Percentiles rank a stretch among this genome's conserved stretches.
These are phyloP conservation scores for Umbelopsis isabellina DNA, from an alignment of 192 early-diverging fungal genomes.

Conservation along the genomic window DNA sequence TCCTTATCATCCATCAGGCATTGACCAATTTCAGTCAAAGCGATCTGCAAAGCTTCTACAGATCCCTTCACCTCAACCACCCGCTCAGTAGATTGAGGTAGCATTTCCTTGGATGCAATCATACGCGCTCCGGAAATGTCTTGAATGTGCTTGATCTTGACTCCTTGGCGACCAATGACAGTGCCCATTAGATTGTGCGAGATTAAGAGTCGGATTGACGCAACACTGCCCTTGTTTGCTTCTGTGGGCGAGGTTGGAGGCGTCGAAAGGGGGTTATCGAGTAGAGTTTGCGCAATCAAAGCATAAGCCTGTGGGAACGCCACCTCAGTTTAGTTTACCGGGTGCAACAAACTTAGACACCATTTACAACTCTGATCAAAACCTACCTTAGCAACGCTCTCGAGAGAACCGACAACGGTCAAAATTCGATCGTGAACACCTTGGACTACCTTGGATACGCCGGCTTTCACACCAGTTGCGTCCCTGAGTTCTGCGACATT, in stretches of 20 bases:
- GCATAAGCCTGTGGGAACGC: conserved; percentile 71
- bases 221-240: conserved; percentile 47
- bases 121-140: conserved; percentile 85
- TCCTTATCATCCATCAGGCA: conserved; percentile 86
- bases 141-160: conserved; percentile 96
- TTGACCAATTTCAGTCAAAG: conserved; percentile 84
- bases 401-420: conserved; percentile 71
- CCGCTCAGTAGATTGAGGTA: conserved; percentile 93
- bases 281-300: conserved; percentile 75
- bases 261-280: conserved; percentile 75
- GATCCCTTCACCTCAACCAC: conserved; percentile 87
- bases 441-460: conserved; percentile 88
- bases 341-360: not conserved
- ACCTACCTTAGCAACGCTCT: conserved; percentile 71
- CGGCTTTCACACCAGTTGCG: conserved; percentile 84
- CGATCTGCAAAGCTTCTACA: conserved; percentile 82
- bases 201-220: conserved; percentile 85
- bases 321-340: not conserved
- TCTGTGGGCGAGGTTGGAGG: conserved; percentile 56
- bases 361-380: not conserved
- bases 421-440: conserved; percentile 87
- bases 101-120: conserved; percentile 87
- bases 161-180: conserved; percentile 92
- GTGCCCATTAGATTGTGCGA: conserved; percentile 90
- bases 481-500: conserved; percentile 91